phyloP scores from a whole-genome alignment of 129 eudicot species.

The Chrysanthemum makinoi region DNA sequence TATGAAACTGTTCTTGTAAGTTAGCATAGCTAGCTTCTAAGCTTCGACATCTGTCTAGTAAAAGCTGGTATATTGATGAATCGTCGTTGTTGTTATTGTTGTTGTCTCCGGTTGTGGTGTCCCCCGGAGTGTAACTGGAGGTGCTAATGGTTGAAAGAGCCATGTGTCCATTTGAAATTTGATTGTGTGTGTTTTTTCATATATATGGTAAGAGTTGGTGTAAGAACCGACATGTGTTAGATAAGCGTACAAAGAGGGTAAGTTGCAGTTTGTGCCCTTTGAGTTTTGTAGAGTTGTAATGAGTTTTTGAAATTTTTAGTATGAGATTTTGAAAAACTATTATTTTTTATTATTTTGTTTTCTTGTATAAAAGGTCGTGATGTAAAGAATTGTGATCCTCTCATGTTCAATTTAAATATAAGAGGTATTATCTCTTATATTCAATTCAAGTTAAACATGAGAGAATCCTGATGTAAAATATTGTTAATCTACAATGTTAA shows the following conservation, averaged over 20 bases:
- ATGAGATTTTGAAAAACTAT: too few relatives aligned
- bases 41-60: conserved; percentile 54
- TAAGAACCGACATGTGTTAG: conserved; percentile 31
- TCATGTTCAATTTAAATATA: too few relatives aligned
- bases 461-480: too few relatives aligned
- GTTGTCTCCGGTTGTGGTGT: conserved; percentile 20
- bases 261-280: not conserved
- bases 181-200: conserved; percentile 17
- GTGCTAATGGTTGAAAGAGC: conserved; percentile 29
- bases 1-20: conserved; percentile 50
- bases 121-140: conserved; percentile 15
- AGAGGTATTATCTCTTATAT: too few relatives aligned
- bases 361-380: not conserved
- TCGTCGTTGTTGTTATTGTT: conserved; percentile 26
- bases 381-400: too few relatives aligned
- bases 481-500: too few relatives aligned
- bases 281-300: not conserved
- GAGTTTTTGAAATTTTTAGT: not conserved
- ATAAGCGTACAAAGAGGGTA: conserved; percentile 7
- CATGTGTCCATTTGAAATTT: conserved; percentile 4
- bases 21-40: conserved; percentile 65
- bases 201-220: conserved; percentile 27
- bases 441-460: too few relatives aligned
- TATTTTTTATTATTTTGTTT: not conserved
- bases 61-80: conserved; percentile 28